These are phyloP conservation scores for Calonectria hawksworthii DNA, from an alignment of 2,329 filamentous ascomycete genomes.

Conservation along the genomic window DNA sequence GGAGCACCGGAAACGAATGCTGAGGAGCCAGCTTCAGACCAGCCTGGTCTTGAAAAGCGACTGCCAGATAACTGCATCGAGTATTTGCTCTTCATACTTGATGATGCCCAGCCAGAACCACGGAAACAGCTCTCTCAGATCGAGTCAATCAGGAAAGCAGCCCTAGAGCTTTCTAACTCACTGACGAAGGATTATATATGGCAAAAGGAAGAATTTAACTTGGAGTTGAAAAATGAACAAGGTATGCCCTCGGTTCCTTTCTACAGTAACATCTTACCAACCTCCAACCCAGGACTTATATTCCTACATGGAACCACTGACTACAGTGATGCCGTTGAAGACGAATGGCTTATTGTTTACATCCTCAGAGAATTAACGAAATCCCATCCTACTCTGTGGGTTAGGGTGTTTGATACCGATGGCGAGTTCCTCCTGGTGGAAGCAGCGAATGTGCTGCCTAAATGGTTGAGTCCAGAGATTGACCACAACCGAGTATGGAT, in stretches of 20 bases:
- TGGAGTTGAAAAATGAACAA: constrained; percentile 72
- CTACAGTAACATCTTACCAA: constrained; percentile 10
- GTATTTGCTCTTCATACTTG: constrained; percentile 83
- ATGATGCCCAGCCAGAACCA: constrained; percentile 66
- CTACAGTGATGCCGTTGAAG: constrained; percentile 94
- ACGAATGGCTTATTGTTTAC: constrained; percentile 98
- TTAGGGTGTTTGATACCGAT: constrained; percentile 86
- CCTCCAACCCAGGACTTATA: constrained; percentile 57
- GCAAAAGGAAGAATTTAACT: constrained; percentile 87
- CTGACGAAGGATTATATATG: constrained; percentile 92
- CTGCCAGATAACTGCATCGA: constrained; percentile 89
- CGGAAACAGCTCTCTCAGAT: constrained; percentile 74
- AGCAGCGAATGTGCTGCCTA: constrained; percentile 87
- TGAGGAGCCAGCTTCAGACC: neutral
- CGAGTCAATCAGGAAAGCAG: constrained; percentile 79
- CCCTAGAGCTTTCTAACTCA: constrained; percentile 71
- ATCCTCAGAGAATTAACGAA: constrained; percentile 85
- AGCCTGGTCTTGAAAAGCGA: constrained; percentile 30
- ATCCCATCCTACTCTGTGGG: constrained; percentile 81
- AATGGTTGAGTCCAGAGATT: constrained; percentile 92
- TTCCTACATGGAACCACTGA: constrained; percentile 84
- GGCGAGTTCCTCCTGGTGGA: constrained; percentile 97
- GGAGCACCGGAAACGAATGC: constrained; percentile 9
- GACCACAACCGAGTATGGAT: constrained; percentile 94
- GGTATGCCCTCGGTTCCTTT: constrained; percentile 59